Conservation (phyloP, 116 monocot species). For the Zostera marina region DNA sequence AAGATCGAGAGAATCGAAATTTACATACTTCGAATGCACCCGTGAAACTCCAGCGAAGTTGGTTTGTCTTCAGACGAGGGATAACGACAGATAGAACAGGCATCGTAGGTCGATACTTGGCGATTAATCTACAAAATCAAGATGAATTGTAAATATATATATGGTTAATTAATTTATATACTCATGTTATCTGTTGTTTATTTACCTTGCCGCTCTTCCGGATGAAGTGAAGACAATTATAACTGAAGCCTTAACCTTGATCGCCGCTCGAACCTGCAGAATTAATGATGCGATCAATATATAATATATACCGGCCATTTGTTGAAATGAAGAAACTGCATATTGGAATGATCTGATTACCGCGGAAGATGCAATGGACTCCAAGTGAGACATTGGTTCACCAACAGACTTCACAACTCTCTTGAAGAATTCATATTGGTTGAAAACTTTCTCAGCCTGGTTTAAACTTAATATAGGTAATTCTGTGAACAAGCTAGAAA, state of each 20-base stretch:
- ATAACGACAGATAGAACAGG: conserved; percentile 77
- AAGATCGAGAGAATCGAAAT: too few relatives aligned
- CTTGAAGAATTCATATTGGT: conserved; percentile 77
- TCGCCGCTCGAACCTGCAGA: conserved; percentile 82
- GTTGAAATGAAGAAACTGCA: too few relatives aligned
- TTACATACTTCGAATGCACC: conserved; percentile 68
- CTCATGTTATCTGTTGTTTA: too few relatives aligned
- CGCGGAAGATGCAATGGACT: conserved; percentile 89
- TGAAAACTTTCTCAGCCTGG: conserved; percentile 84
- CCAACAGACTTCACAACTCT: conserved; percentile 84
- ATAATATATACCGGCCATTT: too few relatives aligned
- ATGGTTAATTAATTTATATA: too few relatives aligned
- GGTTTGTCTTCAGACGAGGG: conserved; percentile 61
- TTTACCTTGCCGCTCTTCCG: conserved; percentile 83
- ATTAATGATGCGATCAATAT: too few relatives aligned
- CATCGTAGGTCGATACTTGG: conserved; percentile 83
- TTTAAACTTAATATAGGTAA: neutral
- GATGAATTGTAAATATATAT: too few relatives aligned
- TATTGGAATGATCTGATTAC: too few relatives aligned
- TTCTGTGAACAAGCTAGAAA: too few relatives aligned
- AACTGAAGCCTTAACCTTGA: conserved; percentile 91
- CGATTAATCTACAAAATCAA: conserved; percentile 40
- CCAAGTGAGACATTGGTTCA: conserved; percentile 91
- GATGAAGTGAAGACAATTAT: conserved; percentile 89
- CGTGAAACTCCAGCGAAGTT: conserved; percentile 68